Evolutionary conservation across 768 basidiomycete genomes (phyloP), one percentile per base, ranked within the genome.

Genomic region (Thelephora ganbajun): DNA sequence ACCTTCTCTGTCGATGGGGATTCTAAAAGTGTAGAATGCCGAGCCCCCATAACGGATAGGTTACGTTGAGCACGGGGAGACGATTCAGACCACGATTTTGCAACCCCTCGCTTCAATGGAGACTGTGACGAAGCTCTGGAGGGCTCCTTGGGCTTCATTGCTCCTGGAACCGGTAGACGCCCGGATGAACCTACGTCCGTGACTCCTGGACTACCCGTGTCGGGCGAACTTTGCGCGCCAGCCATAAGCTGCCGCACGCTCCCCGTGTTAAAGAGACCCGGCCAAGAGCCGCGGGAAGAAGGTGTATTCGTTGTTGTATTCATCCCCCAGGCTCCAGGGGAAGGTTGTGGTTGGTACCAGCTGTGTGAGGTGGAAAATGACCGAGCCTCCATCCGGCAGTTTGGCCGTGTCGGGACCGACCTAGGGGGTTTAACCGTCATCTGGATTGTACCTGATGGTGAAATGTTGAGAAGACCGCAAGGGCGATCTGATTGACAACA

Each of bases 221-320:
- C 45, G 16, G 49, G 45, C 2, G 30, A 50, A 19, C 47, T 49
- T 16, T 49, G 50, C 6, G 51, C 48, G 33, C 79, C 76, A 11
- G 69, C 68, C 53, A 87, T 77, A 49, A 88, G 75, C 48, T 85
- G 80, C 22, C 80, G 70, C 63, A 87, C 67, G 37, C 69, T 73
- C 14, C 74, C 75, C 0, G 82, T 66, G 50, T 77, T 80, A 59
- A 86, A 83, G 11, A 89, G 57, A 55, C 78, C 87, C 0, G 84
- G 82, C 87, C 87, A 89, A 0, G 87, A 86, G 7, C 78, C 83
- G 39, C 78, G 59, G 16, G 86, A 86, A 2, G 83, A 78, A 42
- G 64, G 72, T 0, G 80, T 79, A 0, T 76, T 66, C 12, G 41
- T 71, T 64, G 35, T 74, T 55, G 70, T 58, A 3, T 65, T 60